Base-by-base conservation (phyloP, 2,329 filamentous ascomycete species). In the Ophiobolus disseminans region DNA sequence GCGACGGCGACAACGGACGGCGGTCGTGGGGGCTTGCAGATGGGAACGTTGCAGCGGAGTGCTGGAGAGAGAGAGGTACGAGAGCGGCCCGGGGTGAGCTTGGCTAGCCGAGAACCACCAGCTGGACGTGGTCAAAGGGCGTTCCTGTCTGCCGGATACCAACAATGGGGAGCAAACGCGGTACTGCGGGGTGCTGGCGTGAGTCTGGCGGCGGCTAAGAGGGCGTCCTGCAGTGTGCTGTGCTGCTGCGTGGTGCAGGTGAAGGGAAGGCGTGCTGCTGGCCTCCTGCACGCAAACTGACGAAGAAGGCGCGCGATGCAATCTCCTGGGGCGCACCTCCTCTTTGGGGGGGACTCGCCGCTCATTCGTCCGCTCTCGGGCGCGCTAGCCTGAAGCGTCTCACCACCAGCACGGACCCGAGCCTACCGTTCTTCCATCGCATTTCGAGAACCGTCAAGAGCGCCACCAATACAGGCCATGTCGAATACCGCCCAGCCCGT, bases 31-130 rank as follows among this genome's bases (percentile, higher is more conserved):
- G 35, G 50, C 41, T 44, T 54, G 52, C 42, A 26, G 53, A 50
- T 48, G 49, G 49, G 45, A 60, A 45, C 52, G 55, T 48, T 46
- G 56, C 50, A 57, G 55, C 52, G 53, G 60, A 52, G 57, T 59
- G 59, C 46, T 63, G 63, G 54, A 55, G 60, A 61, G 53, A n/a
- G 54, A 53, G 38, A 68, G 66, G 65, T 70, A 63, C 63, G 61
- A 60, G 56, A 60, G 58, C 60, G 57, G 58, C 49, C 62, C 55
- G 55, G 59, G 57, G 50, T 45, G 51, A 55, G 58, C 60, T 61
- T 61, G 60, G 61, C 57, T 62, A 68, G 59, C 65, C 67, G 65
- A 68, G 60, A 60, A 57, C 56, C 62, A 58, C 60, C 57, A 53
- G 52, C 55, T 37, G 56, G 58, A n/a, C n/a, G 48, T 34, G 48